phyloP scores from a whole-genome alignment of 768 basidiomycete genomes.

The Galerina marginata region DNA sequence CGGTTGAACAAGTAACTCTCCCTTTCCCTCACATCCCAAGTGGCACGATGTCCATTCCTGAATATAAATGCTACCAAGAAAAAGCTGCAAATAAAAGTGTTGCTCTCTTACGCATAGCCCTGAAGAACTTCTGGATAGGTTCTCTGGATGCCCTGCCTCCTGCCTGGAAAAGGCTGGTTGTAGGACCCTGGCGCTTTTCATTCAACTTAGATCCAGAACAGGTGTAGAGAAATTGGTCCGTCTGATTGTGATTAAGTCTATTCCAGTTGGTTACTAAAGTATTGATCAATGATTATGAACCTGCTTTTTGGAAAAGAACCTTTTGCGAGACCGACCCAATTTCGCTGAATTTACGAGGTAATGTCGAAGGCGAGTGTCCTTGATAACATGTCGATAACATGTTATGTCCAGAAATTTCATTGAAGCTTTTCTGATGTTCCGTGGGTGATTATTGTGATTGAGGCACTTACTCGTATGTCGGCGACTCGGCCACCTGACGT shows the following conservation, averaged over 20 bases:
- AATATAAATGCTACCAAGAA: slow-evolving; percentile 1
- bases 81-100: neutral
- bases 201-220: neutral
- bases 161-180: slow-evolving; percentile 7
- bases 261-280: neutral
- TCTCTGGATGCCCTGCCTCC: neutral
- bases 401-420: no score
- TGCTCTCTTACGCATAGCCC: neutral
- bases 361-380: no score
- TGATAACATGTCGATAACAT: no score
- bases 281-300: no score
- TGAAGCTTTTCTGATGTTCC: no score
- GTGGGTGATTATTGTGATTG: no score
- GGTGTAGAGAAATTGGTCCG: neutral
- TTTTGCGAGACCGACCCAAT: no score
- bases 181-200: slow-evolving; percentile 8
- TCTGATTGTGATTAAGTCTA: neutral
- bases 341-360: no score
- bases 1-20: slow-evolving; percentile 3
- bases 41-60: neutral
- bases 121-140: neutral
- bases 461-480: no score
- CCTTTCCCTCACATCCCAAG: slow-evolving; percentile 8
- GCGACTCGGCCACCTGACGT: no score
- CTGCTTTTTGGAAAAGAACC: no score